Conservation (phyloP, 2,329 filamentous ascomycete species). For the Tolypocladium pustulatum region DNA sequence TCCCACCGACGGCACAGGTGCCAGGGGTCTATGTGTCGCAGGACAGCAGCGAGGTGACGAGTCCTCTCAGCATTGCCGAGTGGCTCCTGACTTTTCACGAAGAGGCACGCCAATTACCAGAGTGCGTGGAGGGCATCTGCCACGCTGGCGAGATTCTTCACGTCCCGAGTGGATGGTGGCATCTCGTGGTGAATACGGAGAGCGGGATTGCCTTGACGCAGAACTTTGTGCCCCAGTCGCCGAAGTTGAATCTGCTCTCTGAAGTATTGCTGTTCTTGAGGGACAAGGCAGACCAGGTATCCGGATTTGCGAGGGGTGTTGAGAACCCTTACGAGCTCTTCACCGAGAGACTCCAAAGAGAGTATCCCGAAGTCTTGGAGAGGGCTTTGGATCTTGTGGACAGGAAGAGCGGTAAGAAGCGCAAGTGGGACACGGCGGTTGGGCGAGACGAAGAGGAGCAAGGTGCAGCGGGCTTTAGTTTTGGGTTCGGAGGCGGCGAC, state of each 20-base stretch:
- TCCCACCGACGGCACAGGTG: conserved; percentile 66
- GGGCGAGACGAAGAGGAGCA: conserved; percentile 22
- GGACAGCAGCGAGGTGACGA: conserved; percentile 88
- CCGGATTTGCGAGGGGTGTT: conserved; percentile 68
- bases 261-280: conserved; percentile 71
- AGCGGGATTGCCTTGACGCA: conserved; percentile 83
- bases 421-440: conserved; percentile 78
- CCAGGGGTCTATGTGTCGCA: conserved; percentile 84
- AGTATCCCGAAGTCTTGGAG: conserved; percentile 57
- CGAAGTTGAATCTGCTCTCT: conserved; percentile 44
- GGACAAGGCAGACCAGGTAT: conserved; percentile 76
- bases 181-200: conserved; percentile 84
- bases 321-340: conserved; percentile 67
- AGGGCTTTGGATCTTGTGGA: conserved; percentile 56
- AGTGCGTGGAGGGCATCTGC: conserved; percentile 81
- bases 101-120: conserved; percentile 64
- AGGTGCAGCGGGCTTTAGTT: conserved; percentile 35
- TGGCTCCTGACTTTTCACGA: conserved; percentile 87
- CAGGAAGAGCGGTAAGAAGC: conserved; percentile 56
- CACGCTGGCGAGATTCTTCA: conserved; percentile 76
- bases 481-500: conserved; percentile 40
- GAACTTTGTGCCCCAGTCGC: conserved; percentile 75
- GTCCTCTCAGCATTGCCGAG: conserved; percentile 90
- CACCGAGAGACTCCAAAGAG: conserved; percentile 51
- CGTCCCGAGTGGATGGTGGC: conserved; percentile 94